Evolutionary conservation across 176 grass and related monocot species (phyloP).

Genomic region (Oryza glaberrima): DNA sequence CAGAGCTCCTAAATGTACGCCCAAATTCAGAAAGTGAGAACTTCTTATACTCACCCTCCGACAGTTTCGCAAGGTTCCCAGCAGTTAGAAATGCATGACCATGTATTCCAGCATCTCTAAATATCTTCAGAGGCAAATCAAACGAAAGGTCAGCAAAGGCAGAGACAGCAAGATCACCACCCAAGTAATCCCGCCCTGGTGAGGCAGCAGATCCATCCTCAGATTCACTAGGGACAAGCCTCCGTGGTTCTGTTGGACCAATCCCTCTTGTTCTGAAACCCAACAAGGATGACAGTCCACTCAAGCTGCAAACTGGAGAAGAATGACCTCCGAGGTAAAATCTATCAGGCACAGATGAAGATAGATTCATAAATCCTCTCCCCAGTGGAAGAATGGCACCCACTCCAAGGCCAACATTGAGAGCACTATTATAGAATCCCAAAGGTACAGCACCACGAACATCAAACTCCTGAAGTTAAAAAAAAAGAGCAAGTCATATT

Average conservation of each 20-base stretch:
- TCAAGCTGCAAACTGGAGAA: conserved; percentile 77
- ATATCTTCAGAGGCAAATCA: conserved; percentile 74
- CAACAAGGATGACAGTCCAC: conserved; percentile 70
- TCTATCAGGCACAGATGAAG: conserved; percentile 68
- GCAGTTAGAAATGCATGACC: conserved; percentile 76
- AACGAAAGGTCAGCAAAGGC: conserved; percentile 93
- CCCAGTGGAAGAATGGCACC: conserved; percentile 78
- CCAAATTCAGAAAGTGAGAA: conserved; percentile 58
- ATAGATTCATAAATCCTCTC: conserved; percentile 63
- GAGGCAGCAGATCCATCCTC: conserved; percentile 34
- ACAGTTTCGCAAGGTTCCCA: conserved; percentile 70
- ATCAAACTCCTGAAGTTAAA: conserved; percentile 81
- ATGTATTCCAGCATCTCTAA: conserved; percentile 85
- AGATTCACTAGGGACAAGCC: conserved; percentile 46
- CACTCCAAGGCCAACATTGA: conserved; percentile 80
- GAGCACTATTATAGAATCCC: conserved; percentile 71
- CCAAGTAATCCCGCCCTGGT: conserved; percentile 62
- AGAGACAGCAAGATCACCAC: conserved; percentile 83
- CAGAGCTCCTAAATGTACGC: conserved; percentile 71
- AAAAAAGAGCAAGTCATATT: conserved; percentile 17
- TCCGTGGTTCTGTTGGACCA: conserved; percentile 64
- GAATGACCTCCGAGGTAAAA: conserved; percentile 81
- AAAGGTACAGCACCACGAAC: conserved; percentile 78
- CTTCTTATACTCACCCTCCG: conserved; percentile 65
- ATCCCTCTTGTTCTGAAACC: conserved; percentile 84